Conservation (phyloP, 768 basidiomycete genomes). For the Russula sp. region DNA sequence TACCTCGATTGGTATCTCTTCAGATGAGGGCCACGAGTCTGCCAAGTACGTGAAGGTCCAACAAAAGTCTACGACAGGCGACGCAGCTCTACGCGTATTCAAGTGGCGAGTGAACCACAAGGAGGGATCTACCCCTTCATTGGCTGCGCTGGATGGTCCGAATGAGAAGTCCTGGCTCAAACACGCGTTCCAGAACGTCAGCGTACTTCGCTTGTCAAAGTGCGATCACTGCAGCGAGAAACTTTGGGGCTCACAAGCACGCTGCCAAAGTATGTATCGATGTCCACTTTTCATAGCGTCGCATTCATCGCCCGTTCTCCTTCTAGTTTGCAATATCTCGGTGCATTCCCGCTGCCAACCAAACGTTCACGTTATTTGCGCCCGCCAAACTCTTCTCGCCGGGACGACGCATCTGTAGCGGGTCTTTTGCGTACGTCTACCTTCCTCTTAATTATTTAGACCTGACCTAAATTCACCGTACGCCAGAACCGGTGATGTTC, state of each 20-base stretch:
- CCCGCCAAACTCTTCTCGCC: constrained; percentile 23
- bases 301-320: neutral
- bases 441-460: neutral
- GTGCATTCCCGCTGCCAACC: constrained; percentile 29
- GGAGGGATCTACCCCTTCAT: constrained; percentile 54
- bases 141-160: constrained; percentile 31
- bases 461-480: constrained; percentile 27
- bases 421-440: constrained; percentile 17
- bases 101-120: constrained; percentile 63
- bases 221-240: constrained; percentile 98
- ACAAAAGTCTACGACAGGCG: constrained; percentile 39
- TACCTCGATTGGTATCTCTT: constrained; percentile 27
- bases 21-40: constrained; percentile 49
- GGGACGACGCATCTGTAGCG: constrained; percentile 15
- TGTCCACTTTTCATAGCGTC: neutral
- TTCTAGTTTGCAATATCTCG: constrained; percentile 28
- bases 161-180: constrained; percentile 41
- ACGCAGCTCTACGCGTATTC: constrained; percentile 42
- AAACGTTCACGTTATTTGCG: constrained; percentile 20
- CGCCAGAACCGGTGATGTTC: constrained; percentile 82
- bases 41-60: constrained; percentile 42
- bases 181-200: constrained; percentile 88
- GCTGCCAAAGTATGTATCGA: constrained; percentile 71
- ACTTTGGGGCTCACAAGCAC: constrained; percentile 96
- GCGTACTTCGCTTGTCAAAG: constrained; percentile 80